Evolutionary conservation across 768 basidiomycete species (phyloP).

Genomic region (Heimioporus sp.): DNA sequence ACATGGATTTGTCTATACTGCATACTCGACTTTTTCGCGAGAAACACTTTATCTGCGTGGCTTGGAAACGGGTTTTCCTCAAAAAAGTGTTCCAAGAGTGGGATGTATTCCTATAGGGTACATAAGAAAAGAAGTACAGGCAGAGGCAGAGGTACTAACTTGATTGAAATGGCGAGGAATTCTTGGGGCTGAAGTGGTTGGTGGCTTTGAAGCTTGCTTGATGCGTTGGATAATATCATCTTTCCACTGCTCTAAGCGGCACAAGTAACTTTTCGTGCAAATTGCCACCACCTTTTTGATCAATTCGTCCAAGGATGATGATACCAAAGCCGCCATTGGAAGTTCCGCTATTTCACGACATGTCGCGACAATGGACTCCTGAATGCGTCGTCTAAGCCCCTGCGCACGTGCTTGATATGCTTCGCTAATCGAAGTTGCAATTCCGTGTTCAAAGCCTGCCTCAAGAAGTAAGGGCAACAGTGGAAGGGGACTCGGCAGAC

Average conservation of each 20-base stretch:
- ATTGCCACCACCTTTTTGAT: background rate
- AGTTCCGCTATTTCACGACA: background rate
- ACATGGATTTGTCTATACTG: slow-evolving; percentile 48
- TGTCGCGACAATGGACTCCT: background rate
- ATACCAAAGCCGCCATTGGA: accelerated
- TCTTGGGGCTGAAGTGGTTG: accelerated
- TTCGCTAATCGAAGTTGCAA: background rate
- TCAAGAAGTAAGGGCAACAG: background rate
- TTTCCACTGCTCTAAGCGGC: slow-evolving; percentile 1
- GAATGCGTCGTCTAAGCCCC: background rate
- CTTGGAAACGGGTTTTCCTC: slow-evolving; percentile 47
- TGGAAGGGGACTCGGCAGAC: background rate
- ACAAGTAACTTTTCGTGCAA: background rate
- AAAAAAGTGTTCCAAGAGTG: slow-evolving; percentile 48
- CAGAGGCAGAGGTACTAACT: background rate
- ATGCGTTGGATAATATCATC: background rate
- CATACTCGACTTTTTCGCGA: slow-evolving; percentile 47
- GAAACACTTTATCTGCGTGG: slow-evolving; percentile 32
- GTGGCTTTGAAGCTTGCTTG: background rate
- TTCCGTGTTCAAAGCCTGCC: background rate
- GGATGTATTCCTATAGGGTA: slow-evolving; percentile 40
- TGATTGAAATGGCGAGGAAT: slow-evolving; percentile 3
- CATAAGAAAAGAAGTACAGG: accelerated
- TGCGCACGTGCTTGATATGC: background rate
- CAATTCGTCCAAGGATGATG: accelerated